These are phyloP conservation scores for Croton setiger DNA, from an alignment of 441 rosid species.

Conservation along the genomic window DNA sequence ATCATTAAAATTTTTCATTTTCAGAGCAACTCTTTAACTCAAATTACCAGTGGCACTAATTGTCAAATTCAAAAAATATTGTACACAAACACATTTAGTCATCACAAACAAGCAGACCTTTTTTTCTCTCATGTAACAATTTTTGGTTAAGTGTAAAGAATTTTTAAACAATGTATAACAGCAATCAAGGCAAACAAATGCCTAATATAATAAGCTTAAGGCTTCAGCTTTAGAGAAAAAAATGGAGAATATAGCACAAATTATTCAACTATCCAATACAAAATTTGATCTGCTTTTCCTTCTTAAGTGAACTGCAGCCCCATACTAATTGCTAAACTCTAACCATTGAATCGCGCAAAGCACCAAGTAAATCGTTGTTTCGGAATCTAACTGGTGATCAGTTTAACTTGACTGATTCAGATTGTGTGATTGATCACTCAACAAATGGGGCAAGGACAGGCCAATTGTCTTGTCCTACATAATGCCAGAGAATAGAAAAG, in stretches of 20 bases:
- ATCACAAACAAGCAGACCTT: no score
- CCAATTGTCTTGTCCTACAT: conserved; percentile 21
- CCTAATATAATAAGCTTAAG: conserved; percentile 4
- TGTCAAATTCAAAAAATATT: no score
- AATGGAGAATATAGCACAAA: conserved; percentile 9
- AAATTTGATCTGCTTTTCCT: conserved; percentile 5
- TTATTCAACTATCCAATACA: conserved; percentile 18
- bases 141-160: not conserved
- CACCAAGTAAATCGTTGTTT: conserved; percentile 9
- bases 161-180: not conserved
- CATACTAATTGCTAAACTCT: conserved; percentile 17
- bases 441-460: conserved; percentile 4
- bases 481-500: conserved; percentile 5
- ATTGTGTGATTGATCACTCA: conserved; percentile 7
- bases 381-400: conserved; percentile 9
- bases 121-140: no score
- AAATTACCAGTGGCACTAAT: no score
- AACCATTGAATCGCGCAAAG: conserved; percentile 16
- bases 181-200: conserved; percentile 13
- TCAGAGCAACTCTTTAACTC: no score
- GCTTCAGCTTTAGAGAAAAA: not conserved
- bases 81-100: no score
- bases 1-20: no score
- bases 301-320: conserved; percentile 11
- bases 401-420: conserved; percentile 14